A percentile compares a stretch with the other conserved stretches of the same genome.
phyloP scores from a whole-genome alignment of 164 flowering plant genomes.

The Sedum album region DNA sequence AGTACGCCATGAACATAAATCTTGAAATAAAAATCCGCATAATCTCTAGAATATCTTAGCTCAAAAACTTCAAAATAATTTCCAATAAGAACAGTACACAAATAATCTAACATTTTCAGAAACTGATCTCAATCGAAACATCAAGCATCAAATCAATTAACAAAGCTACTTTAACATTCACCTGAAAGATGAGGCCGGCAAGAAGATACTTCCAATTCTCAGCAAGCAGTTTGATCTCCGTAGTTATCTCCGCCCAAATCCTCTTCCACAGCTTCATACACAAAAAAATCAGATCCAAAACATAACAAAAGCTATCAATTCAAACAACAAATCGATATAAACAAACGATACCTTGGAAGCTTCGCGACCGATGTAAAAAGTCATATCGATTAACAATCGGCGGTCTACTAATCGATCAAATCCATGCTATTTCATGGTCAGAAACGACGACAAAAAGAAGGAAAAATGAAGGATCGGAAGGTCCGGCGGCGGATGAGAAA shows the following conservation, averaged over 20 bases:
- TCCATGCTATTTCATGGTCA: not conserved
- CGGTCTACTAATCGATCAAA: not conserved
- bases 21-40: too few species aligned
- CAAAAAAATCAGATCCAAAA: constrained; percentile 4
- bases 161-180: constrained; percentile 6
- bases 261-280: constrained; percentile 76
- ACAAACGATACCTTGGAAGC: constrained; percentile 89
- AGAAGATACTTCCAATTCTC: constrained; percentile 88
- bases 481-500: not conserved
- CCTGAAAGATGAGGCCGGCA: constrained; percentile 81
- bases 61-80: too few species aligned
- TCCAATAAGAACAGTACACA: too few species aligned
- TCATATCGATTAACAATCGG: constrained; percentile 24
- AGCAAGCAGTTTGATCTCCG: constrained; percentile 61
- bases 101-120: too few species aligned
- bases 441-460: not conserved
- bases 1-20: too few species aligned
- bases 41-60: too few species aligned
- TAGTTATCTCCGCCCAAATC: constrained; percentile 53
- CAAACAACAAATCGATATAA: too few species aligned
- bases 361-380: constrained; percentile 87
- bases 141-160: too few species aligned
- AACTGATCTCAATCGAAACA: too few species aligned
- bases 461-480: too few species aligned
- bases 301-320: too few species aligned